Percentiles rank a stretch among this genome's conserved stretches.
phyloP scores from a whole-genome alignment of 257 asterid species.

The Agastache rugosa region DNA sequence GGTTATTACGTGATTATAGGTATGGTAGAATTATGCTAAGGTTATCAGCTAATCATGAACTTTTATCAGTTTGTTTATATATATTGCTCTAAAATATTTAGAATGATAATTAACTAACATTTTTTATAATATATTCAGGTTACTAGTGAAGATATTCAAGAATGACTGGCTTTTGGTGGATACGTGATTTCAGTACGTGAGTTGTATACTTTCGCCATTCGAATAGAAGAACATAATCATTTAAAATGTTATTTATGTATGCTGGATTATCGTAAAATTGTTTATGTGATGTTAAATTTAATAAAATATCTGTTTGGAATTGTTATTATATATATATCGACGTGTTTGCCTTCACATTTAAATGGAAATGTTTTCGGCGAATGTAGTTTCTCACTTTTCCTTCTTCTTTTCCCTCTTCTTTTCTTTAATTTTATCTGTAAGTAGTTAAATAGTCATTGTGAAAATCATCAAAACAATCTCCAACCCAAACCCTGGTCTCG shows the following conservation, averaged over 20 bases:
- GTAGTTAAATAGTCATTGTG: too few species aligned
- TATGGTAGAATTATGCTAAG: not conserved
- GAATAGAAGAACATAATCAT: not conserved
- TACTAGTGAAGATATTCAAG: constrained; percentile 2
- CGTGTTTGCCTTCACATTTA: too few species aligned
- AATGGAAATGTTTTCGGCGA: too few species aligned
- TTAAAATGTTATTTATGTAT: not conserved
- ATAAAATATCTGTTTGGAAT: too few species aligned
- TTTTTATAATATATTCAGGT: not conserved
- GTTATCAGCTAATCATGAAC: too few species aligned
- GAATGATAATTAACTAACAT: not conserved
- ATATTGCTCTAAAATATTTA: not conserved
- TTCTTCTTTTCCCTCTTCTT: too few species aligned
- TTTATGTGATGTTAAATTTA: not conserved
- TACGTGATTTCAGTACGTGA: not conserved
- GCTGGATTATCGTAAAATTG: not conserved
- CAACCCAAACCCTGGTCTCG: too few species aligned
- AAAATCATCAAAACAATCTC: too few species aligned
- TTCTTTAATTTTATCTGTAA: too few species aligned
- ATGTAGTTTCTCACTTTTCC: too few species aligned
- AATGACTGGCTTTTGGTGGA: constrained; percentile 3
- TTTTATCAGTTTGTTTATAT: too few species aligned
- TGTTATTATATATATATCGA: too few species aligned
- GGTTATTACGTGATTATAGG: not conserved
- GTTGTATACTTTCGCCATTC: not conserved